Base-by-base conservation (phyloP, 1,284 basidiomycete species). In the Stygiomarasmius scandens region DNA sequence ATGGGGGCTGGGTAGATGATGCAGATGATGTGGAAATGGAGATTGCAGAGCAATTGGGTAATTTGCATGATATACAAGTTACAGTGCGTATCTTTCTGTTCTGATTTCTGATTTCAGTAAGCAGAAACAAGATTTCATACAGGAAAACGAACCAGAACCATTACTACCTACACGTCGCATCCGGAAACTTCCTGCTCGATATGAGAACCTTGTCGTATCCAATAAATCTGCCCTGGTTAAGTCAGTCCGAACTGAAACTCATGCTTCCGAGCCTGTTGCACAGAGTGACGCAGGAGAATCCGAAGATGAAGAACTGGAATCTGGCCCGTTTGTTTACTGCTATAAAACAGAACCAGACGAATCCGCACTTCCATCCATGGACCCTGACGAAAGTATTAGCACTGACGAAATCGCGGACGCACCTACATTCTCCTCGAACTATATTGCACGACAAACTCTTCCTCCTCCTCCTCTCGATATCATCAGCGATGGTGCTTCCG, bases 291-390 rank as follows among this genome's bases (percentile, higher is more conserved):
- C n/a, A 41, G 14, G 5, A 5, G 4, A 4, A 16, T 16, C 11
- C 11, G 38, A 12, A 41, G 38, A 41, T n/a, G 4, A 5, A 4
- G 14, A 16, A 16, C 6, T 19, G 4, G 11, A 19, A 5, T 41
- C 38, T 8, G 16, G 8, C 16, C 38, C 20, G 22, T 5, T 5
- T 20, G 4, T 12, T 23, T 24, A 11, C 46, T 14, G 12, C 22
- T 32, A 23, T 19, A 24, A 53, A 25, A 53, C 52, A 19, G 49
- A 56, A 20, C 49, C 49, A n/a, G 52, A 56, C 32, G 24, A 46
- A 8, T 34, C 52, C 29, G 34, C 16, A 12, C 16, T 45, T 12
- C 55, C 55, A 32, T 50, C 48, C 9, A 25, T 25, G 11, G 55
- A 56, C 34, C 55, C 49, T 1, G 38, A 52, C 12, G 12, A 19